These are phyloP conservation scores for Moesziomyces globuligerus DNA, from an alignment of 1,284 basidiomycete species.

Conservation along the genomic window DNA sequence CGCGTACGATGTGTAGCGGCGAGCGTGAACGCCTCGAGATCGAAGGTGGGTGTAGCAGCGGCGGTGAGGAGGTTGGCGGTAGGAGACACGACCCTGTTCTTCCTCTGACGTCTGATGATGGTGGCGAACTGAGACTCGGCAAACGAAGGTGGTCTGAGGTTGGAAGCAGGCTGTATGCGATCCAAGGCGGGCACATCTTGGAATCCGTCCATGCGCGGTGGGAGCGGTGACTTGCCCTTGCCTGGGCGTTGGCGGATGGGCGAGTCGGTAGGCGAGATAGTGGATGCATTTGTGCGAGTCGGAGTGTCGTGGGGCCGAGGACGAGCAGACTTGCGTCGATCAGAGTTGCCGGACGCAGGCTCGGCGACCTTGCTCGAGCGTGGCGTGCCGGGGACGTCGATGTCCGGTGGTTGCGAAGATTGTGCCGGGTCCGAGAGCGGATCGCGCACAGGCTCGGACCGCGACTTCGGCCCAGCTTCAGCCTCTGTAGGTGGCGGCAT, in stretches of 20 bases:
- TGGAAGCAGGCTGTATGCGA: not conserved
- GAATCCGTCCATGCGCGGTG: not conserved
- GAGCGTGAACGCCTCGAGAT: constrained; percentile 26
- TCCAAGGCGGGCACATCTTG: not conserved
- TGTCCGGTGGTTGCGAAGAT: no score
- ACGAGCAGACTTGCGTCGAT: no score
- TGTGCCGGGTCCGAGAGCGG: no score
- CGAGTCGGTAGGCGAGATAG: constrained; percentile 1
- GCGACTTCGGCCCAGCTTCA: no score
- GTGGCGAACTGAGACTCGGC: constrained; percentile 58
- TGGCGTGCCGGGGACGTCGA: no score
- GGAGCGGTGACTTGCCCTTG: constrained; percentile 11
- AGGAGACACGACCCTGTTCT: constrained; percentile 47
- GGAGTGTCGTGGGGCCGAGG: no score
- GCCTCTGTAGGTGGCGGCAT: no score
- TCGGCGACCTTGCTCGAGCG: no score
- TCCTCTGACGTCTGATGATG: constrained; percentile 54
- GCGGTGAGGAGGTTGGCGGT: constrained; percentile 23
- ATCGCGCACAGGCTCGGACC: no score
- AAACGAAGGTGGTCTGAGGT: constrained; percentile 43
- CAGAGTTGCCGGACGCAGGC: no score
- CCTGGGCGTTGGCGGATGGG: constrained; percentile 28
- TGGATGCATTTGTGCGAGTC: not conserved
- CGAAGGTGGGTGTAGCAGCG: constrained; percentile 16
- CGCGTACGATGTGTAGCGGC: not conserved